Evolutionary conservation across 2,329 filamentous ascomycete genomes (phyloP).

Genomic region (Alternaria arbusti): DNA sequence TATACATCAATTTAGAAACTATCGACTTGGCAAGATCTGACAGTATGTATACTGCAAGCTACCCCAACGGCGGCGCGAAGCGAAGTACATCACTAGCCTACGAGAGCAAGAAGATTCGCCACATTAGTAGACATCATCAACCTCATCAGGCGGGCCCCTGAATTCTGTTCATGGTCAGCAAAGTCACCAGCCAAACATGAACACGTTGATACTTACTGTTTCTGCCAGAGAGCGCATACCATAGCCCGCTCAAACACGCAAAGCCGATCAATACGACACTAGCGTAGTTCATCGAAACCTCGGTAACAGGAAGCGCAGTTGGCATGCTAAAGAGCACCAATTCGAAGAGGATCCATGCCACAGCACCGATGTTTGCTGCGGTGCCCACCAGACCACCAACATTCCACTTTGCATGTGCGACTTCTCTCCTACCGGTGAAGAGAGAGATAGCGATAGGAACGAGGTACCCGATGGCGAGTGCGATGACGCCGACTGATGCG

Average conservation of each 20-base stretch:
- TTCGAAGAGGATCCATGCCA: background rate
- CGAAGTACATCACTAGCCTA: too few species aligned
- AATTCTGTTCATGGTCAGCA: background rate
- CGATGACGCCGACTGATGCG: background rate
- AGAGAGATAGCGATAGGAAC: background rate
- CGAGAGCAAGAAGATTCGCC: background rate
- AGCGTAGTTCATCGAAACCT: conserved; percentile 64
- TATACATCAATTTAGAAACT: too few species aligned
- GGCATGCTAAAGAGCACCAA: background rate
- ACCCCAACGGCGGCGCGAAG: too few species aligned
- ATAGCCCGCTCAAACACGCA: conserved; percentile 1
- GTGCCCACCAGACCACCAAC: background rate
- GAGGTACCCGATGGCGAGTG: background rate
- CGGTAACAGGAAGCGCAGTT: conserved; percentile 20
- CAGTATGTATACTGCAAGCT: too few species aligned
- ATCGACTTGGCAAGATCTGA: too few species aligned
- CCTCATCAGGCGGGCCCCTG: background rate
- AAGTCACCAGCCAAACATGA: background rate
- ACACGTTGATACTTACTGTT: background rate
- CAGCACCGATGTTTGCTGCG: background rate
- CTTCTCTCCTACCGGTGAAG: background rate
- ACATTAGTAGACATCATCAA: background rate
- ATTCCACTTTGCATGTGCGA: background rate
- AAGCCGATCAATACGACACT: conserved; percentile 64
- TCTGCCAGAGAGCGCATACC: conserved; percentile 4